Base-by-base conservation (phyloP, 306 rosid genomes). In the Sicyos baderoa region DNA sequence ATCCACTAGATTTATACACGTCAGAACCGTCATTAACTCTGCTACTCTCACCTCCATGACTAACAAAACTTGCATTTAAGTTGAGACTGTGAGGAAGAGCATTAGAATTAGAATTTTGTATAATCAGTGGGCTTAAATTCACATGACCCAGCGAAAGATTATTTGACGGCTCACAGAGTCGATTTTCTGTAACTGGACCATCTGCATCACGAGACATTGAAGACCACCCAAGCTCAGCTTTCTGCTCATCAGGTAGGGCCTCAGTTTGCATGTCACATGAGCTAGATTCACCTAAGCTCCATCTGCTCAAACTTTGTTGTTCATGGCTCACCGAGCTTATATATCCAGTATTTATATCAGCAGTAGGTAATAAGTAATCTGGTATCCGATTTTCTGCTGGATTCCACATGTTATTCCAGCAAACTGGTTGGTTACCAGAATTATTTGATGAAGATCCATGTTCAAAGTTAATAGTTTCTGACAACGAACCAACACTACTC, bases 251-350 rank as follows among this genome's bases (percentile, higher is more conserved):
- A 75, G 59, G 74, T 75, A 69, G 72, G 42, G 70, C 76, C 71
- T 78, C 90, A 42, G 48, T 75, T 63, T 79, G 94, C 42, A 86
- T 19, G 71, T 72, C 83, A 71, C 96, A 76, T 68, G 96, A 90
- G 77, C 98, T 88, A 67, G 99, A 86, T 74, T 84, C 96, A 45
- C 96, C 95, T 58, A 88, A 74, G 83, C 89, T 85, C 97, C 99
- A 85, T 65, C 95, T 86, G 50, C 80, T 80, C 74, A 84, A 57
- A 82, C 77, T 84, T 58, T 75, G 94, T 76, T 86, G 80, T 19
- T 87, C 90, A 50, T 67, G 86, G 79, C 86, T 80, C 68, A 83
- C 64, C 35, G 94, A 73, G 71, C 73, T 88, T 70, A 82, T 77
- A 29, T 84, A 83, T 16, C 87, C 78, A 1, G 85, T 75, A 76